Evolutionary conservation across 2,329 filamentous ascomycete genomes (phyloP).

Genomic region (Neonectria ditissima): DNA sequence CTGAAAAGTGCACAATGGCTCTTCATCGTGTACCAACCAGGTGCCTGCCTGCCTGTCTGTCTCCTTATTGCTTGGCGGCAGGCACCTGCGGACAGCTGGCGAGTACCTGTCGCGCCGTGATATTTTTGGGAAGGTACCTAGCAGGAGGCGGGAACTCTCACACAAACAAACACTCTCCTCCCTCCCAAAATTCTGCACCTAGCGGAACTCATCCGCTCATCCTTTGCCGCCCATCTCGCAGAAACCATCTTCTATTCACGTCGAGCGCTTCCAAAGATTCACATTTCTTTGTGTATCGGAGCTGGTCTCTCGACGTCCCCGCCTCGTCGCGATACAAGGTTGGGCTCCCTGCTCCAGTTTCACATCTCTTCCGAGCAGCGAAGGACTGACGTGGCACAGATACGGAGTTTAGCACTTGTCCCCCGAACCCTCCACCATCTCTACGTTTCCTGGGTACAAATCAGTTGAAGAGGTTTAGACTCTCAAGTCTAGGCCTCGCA

Average conservation of each 20-base stretch:
- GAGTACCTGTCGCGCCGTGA: neutral
- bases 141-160: neutral
- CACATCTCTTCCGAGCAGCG: neutral
- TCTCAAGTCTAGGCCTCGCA: neutral
- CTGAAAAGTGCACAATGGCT: slow-evolving; percentile 13
- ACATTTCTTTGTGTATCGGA: neutral
- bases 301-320: too few species aligned
- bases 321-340: neutral
- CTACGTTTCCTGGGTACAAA: neutral
- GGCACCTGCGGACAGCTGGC: slow-evolving; percentile 21
- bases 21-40: neutral
- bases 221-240: neutral
- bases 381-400: neutral
- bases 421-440: neutral
- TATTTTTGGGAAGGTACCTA: neutral
- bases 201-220: neutral
- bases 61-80: too few species aligned
- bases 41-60: slow-evolving; percentile 13
- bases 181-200: neutral
- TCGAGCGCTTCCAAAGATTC: neutral
- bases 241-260: neutral
- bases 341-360: neutral
- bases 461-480: neutral
- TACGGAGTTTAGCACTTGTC: neutral
- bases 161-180: neutral